Percentiles rank a stretch among this genome's conserved stretches.
phyloP scores from a whole-genome alignment of 2,329 filamentous ascomycete genomes.

The Xylaria digitata region DNA sequence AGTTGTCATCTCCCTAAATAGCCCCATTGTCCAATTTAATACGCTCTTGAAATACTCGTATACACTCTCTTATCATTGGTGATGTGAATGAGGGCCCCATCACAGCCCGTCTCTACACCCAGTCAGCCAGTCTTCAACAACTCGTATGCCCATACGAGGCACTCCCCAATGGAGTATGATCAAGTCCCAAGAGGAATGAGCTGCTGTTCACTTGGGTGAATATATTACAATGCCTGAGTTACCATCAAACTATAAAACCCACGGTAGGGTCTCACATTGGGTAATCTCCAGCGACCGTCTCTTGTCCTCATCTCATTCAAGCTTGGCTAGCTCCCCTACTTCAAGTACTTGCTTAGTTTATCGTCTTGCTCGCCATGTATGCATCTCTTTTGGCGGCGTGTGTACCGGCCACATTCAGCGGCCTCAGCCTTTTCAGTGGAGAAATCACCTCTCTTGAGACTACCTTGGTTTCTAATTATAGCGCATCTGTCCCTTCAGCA shows the following conservation, averaged over 20 bases:
- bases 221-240: neutral
- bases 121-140: too few relatives aligned
- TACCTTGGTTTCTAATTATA: constrained; percentile 38
- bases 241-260: neutral
- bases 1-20: neutral
- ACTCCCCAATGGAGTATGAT: neutral
- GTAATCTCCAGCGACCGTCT: neutral
- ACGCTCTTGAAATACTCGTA: neutral
- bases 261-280: neutral
- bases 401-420: constrained; percentile 5
- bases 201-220: neutral
- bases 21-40: neutral
- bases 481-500: constrained; percentile 21
- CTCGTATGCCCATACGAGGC: too few relatives aligned
- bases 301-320: constrained; percentile 1
- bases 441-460: constrained; percentile 11
- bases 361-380: constrained; percentile 5
- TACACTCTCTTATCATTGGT: neutral
- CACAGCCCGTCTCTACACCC: too few relatives aligned
- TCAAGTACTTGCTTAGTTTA: neutral
- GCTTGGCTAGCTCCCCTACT: neutral
- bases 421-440: constrained; percentile 11
- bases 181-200: neutral
- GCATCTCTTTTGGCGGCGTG: constrained; percentile 4
- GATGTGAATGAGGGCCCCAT: neutral